Percentiles rank a stretch among this genome's conserved stretches.
Conservation (phyloP, 768 basidiomycete genomes). For the Butyriboletus loyo region DNA sequence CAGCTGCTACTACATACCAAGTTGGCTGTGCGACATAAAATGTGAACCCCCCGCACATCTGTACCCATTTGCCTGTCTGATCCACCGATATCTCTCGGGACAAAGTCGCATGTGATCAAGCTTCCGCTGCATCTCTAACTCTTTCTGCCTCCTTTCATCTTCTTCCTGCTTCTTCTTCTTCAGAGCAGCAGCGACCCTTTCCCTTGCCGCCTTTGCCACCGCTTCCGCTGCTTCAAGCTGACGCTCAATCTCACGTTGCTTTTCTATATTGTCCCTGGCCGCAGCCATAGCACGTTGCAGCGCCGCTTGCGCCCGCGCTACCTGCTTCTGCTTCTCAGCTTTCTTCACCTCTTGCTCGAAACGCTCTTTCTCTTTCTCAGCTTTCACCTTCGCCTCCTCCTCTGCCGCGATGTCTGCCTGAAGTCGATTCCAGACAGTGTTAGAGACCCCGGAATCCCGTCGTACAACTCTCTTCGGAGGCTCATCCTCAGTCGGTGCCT, state of each 20-base stretch:
- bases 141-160: slow-evolving; percentile 25
- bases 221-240: slow-evolving; percentile 28
- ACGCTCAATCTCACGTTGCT: slow-evolving; percentile 26
- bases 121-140: slow-evolving; percentile 38
- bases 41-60: slow-evolving; percentile 47
- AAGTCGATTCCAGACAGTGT: slow-evolving; percentile 52
- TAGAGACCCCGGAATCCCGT: slow-evolving; percentile 53
- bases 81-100: slow-evolving; percentile 46
- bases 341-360: slow-evolving; percentile 19
- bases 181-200: slow-evolving; percentile 25
- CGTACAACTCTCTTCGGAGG: slow-evolving; percentile 11
- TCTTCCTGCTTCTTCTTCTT: slow-evolving; percentile 39
- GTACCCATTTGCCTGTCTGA: slow-evolving; percentile 40
- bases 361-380: slow-evolving; percentile 15
- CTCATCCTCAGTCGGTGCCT: neutral
- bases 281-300: slow-evolving; percentile 17
- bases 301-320: slow-evolving; percentile 9
- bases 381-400: slow-evolving; percentile 17
- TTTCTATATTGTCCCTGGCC: slow-evolving; percentile 19
- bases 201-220: slow-evolving; percentile 24
- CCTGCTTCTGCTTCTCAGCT: slow-evolving; percentile 7
- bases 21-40: slow-evolving; percentile 28
- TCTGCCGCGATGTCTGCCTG: slow-evolving; percentile 36
- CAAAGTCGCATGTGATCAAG: slow-evolving; percentile 51
- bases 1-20: neutral